Conservation (phyloP, 2,329 filamentous ascomycete species). For the Zelopaecilomyces penicillatus region DNA sequence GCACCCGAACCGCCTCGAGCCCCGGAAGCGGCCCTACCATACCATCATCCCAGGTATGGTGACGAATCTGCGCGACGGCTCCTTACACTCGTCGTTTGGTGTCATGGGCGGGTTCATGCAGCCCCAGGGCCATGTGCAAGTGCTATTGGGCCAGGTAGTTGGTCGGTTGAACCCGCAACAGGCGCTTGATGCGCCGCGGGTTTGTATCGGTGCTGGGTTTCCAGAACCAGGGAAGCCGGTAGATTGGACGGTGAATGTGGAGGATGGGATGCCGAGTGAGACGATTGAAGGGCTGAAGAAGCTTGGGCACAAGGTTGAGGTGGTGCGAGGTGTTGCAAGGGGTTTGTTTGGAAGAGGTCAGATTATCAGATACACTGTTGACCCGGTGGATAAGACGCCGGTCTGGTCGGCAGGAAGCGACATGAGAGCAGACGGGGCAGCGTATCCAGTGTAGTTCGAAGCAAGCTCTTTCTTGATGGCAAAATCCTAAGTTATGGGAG, state of each 20-base stretch:
- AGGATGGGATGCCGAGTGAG: slow-evolving; percentile 68
- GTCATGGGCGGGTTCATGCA: slow-evolving; percentile 99
- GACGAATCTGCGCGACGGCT: slow-evolving; percentile 66
- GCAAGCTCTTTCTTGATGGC: not conserved
- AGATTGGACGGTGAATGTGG: slow-evolving; percentile 63
- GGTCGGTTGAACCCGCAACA: slow-evolving; percentile 78
- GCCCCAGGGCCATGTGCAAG: slow-evolving; percentile 91
- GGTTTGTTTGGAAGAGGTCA: slow-evolving; percentile 78
- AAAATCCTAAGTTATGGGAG: not conserved
- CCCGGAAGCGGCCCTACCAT: slow-evolving; percentile 86
- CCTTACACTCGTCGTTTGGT: slow-evolving; percentile 77
- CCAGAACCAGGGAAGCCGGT: slow-evolving; percentile 49
- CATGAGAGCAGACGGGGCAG: slow-evolving; percentile 70
- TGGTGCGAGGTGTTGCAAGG: slow-evolving; percentile 58
- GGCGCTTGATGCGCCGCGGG: slow-evolving; percentile 81
- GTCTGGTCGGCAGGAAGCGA: slow-evolving; percentile 90
- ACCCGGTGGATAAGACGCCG: slow-evolving; percentile 55
- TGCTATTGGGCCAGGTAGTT: slow-evolving; percentile 79
- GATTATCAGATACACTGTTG: slow-evolving; percentile 69
- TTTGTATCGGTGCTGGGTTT: slow-evolving; percentile 75
- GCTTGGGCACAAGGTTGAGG: slow-evolving; percentile 65
- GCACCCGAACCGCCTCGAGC: slow-evolving; percentile 75
- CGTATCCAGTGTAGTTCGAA: slow-evolving; percentile 39
- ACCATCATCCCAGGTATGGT: slow-evolving; percentile 93
- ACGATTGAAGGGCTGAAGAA: slow-evolving; percentile 57